Evolutionary conservation across 2,329 filamentous ascomycete genomes (phyloP).

Genomic region (Colletotrichum sp.): DNA sequence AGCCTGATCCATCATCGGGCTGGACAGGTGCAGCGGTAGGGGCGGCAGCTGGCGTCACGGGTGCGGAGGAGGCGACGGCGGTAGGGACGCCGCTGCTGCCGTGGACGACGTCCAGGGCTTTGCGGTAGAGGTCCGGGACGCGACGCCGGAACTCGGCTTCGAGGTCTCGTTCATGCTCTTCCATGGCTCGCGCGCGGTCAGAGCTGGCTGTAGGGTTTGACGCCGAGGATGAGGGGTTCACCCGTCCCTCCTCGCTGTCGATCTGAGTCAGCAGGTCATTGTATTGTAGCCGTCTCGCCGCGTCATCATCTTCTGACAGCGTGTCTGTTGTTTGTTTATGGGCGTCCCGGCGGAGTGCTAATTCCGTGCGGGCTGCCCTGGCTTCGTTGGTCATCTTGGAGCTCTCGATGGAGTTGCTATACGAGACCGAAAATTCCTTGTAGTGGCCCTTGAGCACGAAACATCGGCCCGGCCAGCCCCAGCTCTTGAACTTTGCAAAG

Average conservation of each 20-base stretch:
- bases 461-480: constrained; percentile 55
- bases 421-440: constrained; percentile 58
- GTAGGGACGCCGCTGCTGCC: constrained; percentile 16
- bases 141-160: constrained; percentile 53
- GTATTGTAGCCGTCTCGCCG: constrained; percentile 4
- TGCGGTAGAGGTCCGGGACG: constrained; percentile 51
- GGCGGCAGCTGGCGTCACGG: not conserved
- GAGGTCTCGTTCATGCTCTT: constrained; percentile 51
- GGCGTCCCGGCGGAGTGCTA: not conserved
- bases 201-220: not conserved
- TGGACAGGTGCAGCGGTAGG: not conserved
- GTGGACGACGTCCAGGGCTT: constrained; percentile 43
- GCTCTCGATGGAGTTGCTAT: constrained; percentile 54
- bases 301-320: not conserved
- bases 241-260: constrained; percentile 7
- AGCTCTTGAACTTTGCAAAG: constrained; percentile 46
- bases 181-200: constrained; percentile 45
- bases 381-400: constrained; percentile 43
- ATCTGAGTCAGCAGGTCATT: constrained; percentile 6
- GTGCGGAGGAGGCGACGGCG: not conserved
- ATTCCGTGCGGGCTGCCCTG: constrained; percentile 41
- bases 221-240: not conserved
- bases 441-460: constrained; percentile 63
- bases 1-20: constrained; percentile 24
- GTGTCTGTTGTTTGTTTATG: not conserved